Evolutionary conservation across 1,139 yeast genomes (phyloP).

Genomic region (Nakaseomyces kungkrabaensis): DNA sequence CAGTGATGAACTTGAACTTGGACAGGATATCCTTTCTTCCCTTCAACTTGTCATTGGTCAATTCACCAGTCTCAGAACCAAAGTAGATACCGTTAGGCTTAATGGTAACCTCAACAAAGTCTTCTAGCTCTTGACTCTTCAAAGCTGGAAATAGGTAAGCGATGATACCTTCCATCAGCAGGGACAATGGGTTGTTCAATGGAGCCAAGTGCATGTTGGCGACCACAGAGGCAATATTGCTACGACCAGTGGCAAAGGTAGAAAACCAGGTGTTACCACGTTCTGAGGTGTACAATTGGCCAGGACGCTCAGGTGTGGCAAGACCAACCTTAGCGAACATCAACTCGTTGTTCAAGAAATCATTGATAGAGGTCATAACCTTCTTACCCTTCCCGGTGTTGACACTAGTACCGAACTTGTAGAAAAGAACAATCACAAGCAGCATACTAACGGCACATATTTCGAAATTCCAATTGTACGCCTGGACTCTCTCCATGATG

Average conservation of each 20-base stretch:
- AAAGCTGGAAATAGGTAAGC: slow-evolving; percentile 40
- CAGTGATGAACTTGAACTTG: slow-evolving; percentile 55
- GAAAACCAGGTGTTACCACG: slow-evolving; percentile 56
- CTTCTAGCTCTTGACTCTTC: slow-evolving; percentile 40
- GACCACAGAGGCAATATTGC: slow-evolving; percentile 55
- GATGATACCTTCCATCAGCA: slow-evolving; percentile 40
- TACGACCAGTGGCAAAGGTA: slow-evolving; percentile 83
- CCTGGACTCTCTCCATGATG: slow-evolving; percentile 37
- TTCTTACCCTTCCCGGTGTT: slow-evolving; percentile 48
- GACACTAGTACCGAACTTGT: slow-evolving; percentile 47
- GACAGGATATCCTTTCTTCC: slow-evolving; percentile 17
- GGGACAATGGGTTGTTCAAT: slow-evolving; percentile 66
- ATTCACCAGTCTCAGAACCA: slow-evolving; percentile 35
- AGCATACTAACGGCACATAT: slow-evolving; percentile 44
- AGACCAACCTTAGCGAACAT: slow-evolving; percentile 82
- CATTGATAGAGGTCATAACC: slow-evolving; percentile 40
- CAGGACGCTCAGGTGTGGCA: slow-evolving; percentile 28
- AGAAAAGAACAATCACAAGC: slow-evolving; percentile 34
- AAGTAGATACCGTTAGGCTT: slow-evolving; percentile 45
- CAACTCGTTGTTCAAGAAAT: slow-evolving; percentile 38
- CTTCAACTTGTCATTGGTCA: slow-evolving; percentile 9
- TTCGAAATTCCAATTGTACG: slow-evolving; percentile 72
- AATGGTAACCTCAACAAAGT: slow-evolving; percentile 52
- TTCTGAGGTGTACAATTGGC: slow-evolving; percentile 35
- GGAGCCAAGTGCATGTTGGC: slow-evolving; percentile 59